These are phyloP conservation scores for Withania somnifera DNA, from an alignment of 305 asterid genomes.

Conservation along the genomic window DNA sequence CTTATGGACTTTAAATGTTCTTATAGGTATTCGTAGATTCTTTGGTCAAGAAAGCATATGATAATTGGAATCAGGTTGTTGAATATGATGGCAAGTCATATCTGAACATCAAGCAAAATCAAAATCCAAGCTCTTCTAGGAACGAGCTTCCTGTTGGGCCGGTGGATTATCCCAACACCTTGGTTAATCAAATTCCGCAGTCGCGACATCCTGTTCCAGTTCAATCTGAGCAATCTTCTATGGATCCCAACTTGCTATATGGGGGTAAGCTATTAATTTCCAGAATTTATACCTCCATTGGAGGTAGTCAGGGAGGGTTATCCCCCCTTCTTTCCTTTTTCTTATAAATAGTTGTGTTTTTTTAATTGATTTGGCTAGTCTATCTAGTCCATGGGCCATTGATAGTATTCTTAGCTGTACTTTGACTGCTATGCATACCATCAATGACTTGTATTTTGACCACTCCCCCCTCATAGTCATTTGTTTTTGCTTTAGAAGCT, in stretches of 20 bases:
- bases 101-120: conserved; percentile 52
- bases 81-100: conserved; percentile 94
- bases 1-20: not conserved
- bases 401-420: not conserved
- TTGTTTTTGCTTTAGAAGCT: not conserved
- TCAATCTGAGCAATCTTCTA: conserved; percentile 36
- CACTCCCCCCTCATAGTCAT: not conserved
- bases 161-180: conserved; percentile 41
- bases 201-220: conserved; percentile 36
- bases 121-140: conserved; percentile 28
- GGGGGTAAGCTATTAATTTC: conserved; percentile 39
- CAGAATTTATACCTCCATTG: not conserved
- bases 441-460: not conserved
- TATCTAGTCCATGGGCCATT: not conserved
- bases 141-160: conserved; percentile 49
- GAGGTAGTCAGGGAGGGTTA: not conserved
- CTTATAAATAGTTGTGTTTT: not conserved
- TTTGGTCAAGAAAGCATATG: conserved; percentile 88
- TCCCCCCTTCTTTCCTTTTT: not conserved
- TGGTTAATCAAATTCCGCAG: conserved; percentile 46
- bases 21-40: conserved; percentile 72
- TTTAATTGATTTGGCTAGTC: not conserved
- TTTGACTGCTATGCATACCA: not conserved
- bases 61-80: conserved; percentile 79
- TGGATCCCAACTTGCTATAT: conserved; percentile 44